A percentile compares a stretch with the other conserved stretches of the same genome.
These are phyloP conservation scores for Suhomyces xylopsoci DNA, from an alignment of 805 yeast species.

Conservation along the genomic window DNA sequence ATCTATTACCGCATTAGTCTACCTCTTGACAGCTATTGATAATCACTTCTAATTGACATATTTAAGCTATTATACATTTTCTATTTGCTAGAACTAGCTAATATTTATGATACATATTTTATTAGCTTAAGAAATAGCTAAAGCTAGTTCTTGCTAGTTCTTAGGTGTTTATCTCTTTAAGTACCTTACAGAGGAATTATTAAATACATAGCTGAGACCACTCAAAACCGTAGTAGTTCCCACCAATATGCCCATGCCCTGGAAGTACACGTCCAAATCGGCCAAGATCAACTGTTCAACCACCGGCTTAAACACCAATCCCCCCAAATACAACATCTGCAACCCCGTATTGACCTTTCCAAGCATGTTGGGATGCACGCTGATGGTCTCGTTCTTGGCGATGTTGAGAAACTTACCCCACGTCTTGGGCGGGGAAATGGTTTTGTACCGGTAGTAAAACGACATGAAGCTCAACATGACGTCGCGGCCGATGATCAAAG, in stretches of 20 bases:
- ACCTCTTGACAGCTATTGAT: too few relatives aligned
- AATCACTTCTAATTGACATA: too few relatives aligned
- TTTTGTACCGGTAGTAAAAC: constrained; percentile 62
- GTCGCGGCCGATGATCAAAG: constrained; percentile 81
- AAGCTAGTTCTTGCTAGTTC: too few relatives aligned
- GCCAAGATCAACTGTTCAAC: constrained; percentile 21
- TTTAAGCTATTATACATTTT: too few relatives aligned
- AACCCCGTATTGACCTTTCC: constrained; percentile 88
- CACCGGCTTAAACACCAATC: constrained; percentile 35
- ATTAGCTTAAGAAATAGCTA: too few relatives aligned
- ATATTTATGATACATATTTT: too few relatives aligned
- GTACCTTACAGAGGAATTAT: constrained; percentile 65
- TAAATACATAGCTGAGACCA: constrained; percentile 73
- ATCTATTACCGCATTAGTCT: too few relatives aligned
- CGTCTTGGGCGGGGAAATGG: constrained; percentile 76
- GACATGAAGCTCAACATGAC: constrained; percentile 69
- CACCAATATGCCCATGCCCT: constrained; percentile 27
- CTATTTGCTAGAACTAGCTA: too few relatives aligned
- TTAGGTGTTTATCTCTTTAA: too few relatives aligned
- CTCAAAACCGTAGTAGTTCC: constrained; percentile 68
- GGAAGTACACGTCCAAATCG: constrained; percentile 16
- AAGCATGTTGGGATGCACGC: constrained; percentile 81
- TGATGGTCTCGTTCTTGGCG: constrained; percentile 67
- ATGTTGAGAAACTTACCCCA: constrained; percentile 73
- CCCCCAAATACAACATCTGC: constrained; percentile 85